Percentiles rank a stretch among this genome's conserved stretches.
Evolutionary conservation across 176 grass and related monocot genomes (phyloP).

Genomic region (Alloteropsis semialata): DNA sequence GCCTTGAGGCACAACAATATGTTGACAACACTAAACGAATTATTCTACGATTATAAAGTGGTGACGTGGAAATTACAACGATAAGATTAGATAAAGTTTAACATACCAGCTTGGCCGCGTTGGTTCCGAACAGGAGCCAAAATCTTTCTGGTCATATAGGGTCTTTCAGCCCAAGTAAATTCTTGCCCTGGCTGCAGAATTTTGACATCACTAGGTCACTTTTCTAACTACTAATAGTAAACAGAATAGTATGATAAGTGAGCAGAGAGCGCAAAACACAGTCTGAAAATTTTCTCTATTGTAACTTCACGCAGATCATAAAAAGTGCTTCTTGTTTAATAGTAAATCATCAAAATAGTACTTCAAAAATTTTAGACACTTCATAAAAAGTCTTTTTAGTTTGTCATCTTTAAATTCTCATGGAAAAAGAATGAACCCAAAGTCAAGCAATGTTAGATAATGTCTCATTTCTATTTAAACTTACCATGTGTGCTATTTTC

Average conservation of each 20-base stretch:
- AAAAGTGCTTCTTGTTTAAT: too few species aligned
- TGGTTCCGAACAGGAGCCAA: not conserved
- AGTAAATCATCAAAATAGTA: too few species aligned
- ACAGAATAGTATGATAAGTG: too few species aligned
- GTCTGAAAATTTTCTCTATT: not conserved
- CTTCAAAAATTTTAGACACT: too few species aligned
- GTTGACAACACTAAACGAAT: too few species aligned
- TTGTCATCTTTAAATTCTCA: not conserved
- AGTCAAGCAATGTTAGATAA: not conserved
- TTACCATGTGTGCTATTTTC: not conserved
- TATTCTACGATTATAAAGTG: too few species aligned
- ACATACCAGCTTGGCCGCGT: not conserved
- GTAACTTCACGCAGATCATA: not conserved
- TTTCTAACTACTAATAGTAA: not conserved
- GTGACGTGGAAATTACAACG: not conserved
- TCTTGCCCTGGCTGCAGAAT: not conserved
- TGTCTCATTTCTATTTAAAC: not conserved
- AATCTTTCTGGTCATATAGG: not conserved
- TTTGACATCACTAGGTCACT: not conserved
- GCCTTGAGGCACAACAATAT: too few species aligned
- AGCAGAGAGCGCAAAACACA: not conserved
- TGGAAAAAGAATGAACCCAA: not conserved
- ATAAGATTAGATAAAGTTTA: not conserved
- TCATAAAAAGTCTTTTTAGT: not conserved
- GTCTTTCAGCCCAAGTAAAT: not conserved